Evolutionary conservation across 106 monocot species (phyloP), one percentile per base, ranked within the genome.

Genomic region (Cymbidium sinense): DNA sequence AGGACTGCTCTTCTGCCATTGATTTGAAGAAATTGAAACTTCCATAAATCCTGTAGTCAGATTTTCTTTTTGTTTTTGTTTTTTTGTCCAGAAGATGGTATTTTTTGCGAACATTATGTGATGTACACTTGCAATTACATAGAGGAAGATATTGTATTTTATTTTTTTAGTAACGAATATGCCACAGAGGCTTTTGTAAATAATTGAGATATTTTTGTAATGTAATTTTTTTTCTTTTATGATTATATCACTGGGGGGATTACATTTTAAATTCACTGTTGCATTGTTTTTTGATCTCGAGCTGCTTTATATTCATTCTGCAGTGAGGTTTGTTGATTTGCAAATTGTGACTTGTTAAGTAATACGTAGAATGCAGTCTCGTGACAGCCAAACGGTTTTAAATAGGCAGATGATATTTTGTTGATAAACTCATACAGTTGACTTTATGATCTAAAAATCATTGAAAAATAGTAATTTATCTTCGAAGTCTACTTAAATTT

Each of bases 191-290:
- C 67, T 30, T 33, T 13, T 67, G 67, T 67, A 67, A 67, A 67
- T 67, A 67, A 67, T 67, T 67, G 28, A 67, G 67, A 67, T n/a
- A 67, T 23, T 67, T 67, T 33, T 67, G 8, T 67, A 67, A 67
- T 67, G 13, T 13, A n/a, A n/a, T n/a, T n/a, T 61, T 61, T 13
- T 2, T n/a, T n/a, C n/a, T n/a, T 25, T 23, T 61, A n/a, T 27
- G 61, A 61, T 61, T 61, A 23, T 61, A 25, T 47, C 13, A 13
- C 47, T 47, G 13, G 13, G 15, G 47, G 47, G 1, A 2, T 47
- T 47, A 13, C 47, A 13, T 13, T 2, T 47, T 47, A 2, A 47
- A 47, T 18, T 47, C 2, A 13, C 47, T 47, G 47, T 47, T 47
- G 47, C 47, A 47, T 47, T 47, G 11, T 47, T 15, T 47, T 41